phyloP scores from a whole-genome alignment of 2,329 filamentous ascomycete genomes.

The Fusarium bactridioides region DNA sequence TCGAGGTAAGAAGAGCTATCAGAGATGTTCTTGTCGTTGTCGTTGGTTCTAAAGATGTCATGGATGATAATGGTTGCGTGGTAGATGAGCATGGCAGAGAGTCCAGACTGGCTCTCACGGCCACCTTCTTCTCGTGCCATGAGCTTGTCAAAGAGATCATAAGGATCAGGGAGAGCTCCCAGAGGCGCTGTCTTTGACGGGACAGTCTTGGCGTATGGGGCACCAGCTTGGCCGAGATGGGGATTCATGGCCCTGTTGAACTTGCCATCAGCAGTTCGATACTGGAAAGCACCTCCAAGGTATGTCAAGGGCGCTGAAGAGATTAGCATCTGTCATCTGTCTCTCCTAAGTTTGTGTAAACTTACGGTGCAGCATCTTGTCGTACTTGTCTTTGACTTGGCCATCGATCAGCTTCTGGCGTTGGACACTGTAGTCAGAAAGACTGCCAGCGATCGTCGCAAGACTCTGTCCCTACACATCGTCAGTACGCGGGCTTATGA shows the following conservation, averaged over 20 bases:
- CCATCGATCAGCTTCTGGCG: conserved; percentile 5
- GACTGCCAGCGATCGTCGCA: not conserved
- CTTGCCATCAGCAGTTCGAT: conserved; percentile 41
- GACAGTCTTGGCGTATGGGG: conserved; percentile 43
- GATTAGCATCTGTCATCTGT: not conserved
- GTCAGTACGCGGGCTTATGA: not conserved
- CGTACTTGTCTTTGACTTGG: conserved; percentile 32
- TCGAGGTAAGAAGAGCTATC: conserved; percentile 57
- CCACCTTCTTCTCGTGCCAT: conserved; percentile 36
- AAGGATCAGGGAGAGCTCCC: conserved; percentile 42
- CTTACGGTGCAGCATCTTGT: conserved; percentile 33
- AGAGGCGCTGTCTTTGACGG: conserved; percentile 35
- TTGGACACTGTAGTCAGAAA: not conserved
- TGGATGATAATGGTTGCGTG: conserved; percentile 62
- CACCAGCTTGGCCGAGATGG: conserved; percentile 43
- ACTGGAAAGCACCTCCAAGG: conserved; percentile 37
- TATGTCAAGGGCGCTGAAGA: conserved; percentile 21
- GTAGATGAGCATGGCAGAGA: conserved; percentile 58
- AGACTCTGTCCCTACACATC: not conserved
- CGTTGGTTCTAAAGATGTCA: conserved; percentile 54
- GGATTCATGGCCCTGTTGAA: conserved; percentile 42
- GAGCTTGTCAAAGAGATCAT: conserved; percentile 44
- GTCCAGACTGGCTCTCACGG: conserved; percentile 50
- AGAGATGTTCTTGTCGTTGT: conserved; percentile 41
- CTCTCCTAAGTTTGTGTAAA: fast-evolving